Base-by-base conservation (phyloP, 2,329 filamentous ascomycete species). In the Ascochyta lentis region DNA sequence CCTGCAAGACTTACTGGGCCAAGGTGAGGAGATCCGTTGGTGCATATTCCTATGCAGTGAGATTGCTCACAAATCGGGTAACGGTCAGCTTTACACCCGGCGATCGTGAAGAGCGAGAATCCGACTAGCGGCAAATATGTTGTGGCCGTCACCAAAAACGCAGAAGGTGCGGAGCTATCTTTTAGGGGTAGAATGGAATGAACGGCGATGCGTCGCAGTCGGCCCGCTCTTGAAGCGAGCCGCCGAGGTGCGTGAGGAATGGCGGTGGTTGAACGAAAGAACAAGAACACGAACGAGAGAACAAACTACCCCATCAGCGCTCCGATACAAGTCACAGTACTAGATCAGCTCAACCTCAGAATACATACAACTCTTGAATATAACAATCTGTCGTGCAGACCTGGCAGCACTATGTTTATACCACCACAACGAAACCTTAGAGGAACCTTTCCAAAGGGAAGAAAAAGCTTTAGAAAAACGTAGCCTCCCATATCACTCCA, bases 21-120 rank as follows among this genome's bases (percentile, higher is more conserved):
- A 56, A 38, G 27, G 22, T 12, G 49, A 50, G 58, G 58, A 57
- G 52, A 56, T 12, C 60, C 55, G 58, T 19, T n/a, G 33, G 26
- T 55, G 59, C 54, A 61, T 53, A 22, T 23, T 19, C 10, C 31
- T 15, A 50, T 50, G 46, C 41, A 40, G 49, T 53, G 22, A 53
- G 43, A 47, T 43, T 24, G 16, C 9, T 27, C 22, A 19, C 40
- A 13, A 13, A 42, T 27, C 16, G n/a, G 38, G 26, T 12, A 13
- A 46, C 35, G 15, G n/a, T 22, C 33, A 39, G 39, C 37, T 44
- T 42, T 33, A 16, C 51, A 4, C n/a, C 15, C 48, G 39, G 37
- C 35, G 37, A 40, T 12, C 16, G 39, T 46, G 49, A 24, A 41
- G 34, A 27, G 49, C 42, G 49, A 53, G 38, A 16, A 6, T 29